phyloP scores from a whole-genome alignment of 2,329 filamentous ascomycete species.

The Diaporthe citriasiana region DNA sequence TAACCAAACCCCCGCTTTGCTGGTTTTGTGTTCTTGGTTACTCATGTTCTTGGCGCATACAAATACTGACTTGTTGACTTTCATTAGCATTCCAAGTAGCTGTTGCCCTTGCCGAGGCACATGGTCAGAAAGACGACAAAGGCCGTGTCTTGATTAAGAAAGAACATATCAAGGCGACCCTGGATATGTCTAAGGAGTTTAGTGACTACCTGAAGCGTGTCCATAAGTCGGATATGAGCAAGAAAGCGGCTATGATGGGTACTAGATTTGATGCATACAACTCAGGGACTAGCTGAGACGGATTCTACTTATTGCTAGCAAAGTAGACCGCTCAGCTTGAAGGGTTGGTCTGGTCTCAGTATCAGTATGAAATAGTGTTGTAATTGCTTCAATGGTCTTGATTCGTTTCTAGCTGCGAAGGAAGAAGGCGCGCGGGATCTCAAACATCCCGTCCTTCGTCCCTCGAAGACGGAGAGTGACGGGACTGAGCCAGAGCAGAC shows the following conservation, averaged over 20 bases:
- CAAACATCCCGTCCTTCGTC: too few species aligned
- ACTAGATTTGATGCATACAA: background rate
- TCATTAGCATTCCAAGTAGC: slow-evolving; percentile 29
- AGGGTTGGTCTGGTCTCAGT: too few species aligned
- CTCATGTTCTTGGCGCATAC: rapidly evolving
- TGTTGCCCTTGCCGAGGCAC: slow-evolving; percentile 30
- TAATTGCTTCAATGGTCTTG: too few species aligned
- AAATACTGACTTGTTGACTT: background rate
- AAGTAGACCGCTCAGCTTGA: too few species aligned
- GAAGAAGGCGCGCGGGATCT: too few species aligned
- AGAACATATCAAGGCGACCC: slow-evolving; percentile 4
- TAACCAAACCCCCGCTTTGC: background rate
- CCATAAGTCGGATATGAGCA: background rate
- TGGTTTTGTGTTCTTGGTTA: background rate
- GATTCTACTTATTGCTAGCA: too few species aligned
- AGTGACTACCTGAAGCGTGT: slow-evolving; percentile 8
- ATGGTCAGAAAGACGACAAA: slow-evolving; percentile 1
- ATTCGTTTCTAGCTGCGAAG: too few species aligned
- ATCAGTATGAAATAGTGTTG: too few species aligned
- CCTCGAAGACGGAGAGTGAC: too few species aligned
- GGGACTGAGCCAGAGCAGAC: too few species aligned
- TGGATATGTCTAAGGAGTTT: slow-evolving; percentile 11
- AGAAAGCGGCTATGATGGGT: slow-evolving; percentile 6
- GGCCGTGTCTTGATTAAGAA: background rate
- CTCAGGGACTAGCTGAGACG: background rate